Percentiles rank a stretch among this genome's conserved stretches.
Conservation (phyloP, 2,329 filamentous ascomycete genomes). For the Exophiala alcalophila region DNA sequence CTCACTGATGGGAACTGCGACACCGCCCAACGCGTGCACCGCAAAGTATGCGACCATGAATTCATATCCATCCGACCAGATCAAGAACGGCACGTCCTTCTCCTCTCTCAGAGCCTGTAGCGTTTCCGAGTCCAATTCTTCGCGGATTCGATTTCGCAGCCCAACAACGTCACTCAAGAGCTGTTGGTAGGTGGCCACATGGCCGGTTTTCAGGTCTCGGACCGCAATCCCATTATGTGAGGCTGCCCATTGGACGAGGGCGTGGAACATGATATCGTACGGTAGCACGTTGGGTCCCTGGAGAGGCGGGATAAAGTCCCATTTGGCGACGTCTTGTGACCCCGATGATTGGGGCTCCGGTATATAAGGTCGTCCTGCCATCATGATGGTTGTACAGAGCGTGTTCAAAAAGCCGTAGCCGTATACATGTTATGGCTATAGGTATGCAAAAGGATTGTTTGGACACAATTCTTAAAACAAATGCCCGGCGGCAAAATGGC, state of each 20-base stretch:
- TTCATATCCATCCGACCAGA: constrained; percentile 49
- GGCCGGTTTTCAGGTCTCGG: constrained; percentile 31
- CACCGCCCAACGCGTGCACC: constrained; percentile 47
- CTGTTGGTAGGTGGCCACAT: constrained; percentile 40
- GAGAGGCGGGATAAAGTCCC: too few relatives aligned
- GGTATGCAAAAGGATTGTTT: too few relatives aligned
- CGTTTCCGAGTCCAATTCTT: constrained; percentile 31
- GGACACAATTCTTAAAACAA: too few relatives aligned
- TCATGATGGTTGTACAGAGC: too few relatives aligned
- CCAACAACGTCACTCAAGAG: constrained; percentile 46
- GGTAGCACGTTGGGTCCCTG: constrained; percentile 33
- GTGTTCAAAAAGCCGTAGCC: too few relatives aligned
- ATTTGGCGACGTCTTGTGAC: too few relatives aligned
- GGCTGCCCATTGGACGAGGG: constrained; percentile 33
- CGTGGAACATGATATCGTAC: constrained; percentile 33
- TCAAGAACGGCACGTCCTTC: constrained; percentile 39
- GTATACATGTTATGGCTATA: too few relatives aligned
- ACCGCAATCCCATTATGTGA: constrained; percentile 29
- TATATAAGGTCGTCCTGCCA: constrained; percentile 42
- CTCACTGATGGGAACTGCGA: constrained; percentile 44
- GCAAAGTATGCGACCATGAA: constrained; percentile 49
- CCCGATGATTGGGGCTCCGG: too few relatives aligned
- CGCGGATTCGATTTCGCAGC: constrained; percentile 40
- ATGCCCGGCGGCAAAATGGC: too few relatives aligned
- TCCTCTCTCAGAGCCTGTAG: constrained; percentile 38